Evolutionary conservation across 2,329 filamentous ascomycete genomes (phyloP), one percentile per base, ranked within the genome.

Genomic region (Cryphonectria naterciae): DNA sequence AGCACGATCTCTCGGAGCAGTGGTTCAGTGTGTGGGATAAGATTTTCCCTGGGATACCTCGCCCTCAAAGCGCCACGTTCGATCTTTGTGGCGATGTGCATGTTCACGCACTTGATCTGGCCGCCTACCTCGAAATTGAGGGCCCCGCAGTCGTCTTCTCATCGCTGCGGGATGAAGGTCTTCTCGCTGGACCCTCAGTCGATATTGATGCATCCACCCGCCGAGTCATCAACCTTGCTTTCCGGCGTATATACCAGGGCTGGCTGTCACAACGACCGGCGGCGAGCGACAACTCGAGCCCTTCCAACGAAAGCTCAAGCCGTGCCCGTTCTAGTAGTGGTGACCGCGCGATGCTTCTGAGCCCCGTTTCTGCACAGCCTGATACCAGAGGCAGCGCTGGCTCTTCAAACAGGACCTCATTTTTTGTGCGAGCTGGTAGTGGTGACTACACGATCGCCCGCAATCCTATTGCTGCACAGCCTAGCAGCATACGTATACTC

Each of bases 21-120:
- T 68, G 67, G 67, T 63, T 62, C 28, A 62, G 56, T 28, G 49
- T 68, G 22, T 68, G 67, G 67, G 67, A 35, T 41, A 28, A 56
- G 3, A 46, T 68, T n/a, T 68, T 63, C 28, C 67, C 67, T 10
- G 67, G 25, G 7, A n/a, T 56, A 28, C 19, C 41, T 49, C 67
- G 41, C 4, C 67, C 67, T 11, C 17, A 8, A 13, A 63, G n/a
- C 39, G 32, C 32, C 19, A 63, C 58, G 13, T 68, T 52, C n/a
- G 67, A 68, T 63, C 41, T 54, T 15, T 39, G 32, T 19, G 56
- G n/a, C 43, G 35, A 52, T 1, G 41, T 68, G 25, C 28, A 68
- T 54, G 22, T 39, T 54, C 35, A 49, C 5, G 43, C 28, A 28
- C 67, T 49, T 22, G 66, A 35, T 7, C 19, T 68, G 58, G 43